Percentiles rank a stretch among this genome's conserved stretches.
Conservation (phyloP, 495 filamentous ascomycete genomes). For the Pyrenopolyporus hunteri region DNA sequence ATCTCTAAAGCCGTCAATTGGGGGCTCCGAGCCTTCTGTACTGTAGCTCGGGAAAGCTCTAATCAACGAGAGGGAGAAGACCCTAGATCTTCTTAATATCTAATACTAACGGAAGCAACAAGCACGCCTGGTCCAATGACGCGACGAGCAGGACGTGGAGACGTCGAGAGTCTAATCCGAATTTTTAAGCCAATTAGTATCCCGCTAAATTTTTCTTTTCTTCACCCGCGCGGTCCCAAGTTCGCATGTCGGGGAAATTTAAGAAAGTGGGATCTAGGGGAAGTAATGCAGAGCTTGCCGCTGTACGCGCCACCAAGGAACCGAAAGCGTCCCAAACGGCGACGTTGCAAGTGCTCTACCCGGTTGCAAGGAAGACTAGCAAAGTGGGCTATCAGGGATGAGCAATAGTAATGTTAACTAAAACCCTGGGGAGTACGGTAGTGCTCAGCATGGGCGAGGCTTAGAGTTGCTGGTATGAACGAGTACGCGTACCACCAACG, state of each 20-base stretch:
- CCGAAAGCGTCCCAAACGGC: constrained; percentile 1
- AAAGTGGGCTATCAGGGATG: constrained; percentile 1
- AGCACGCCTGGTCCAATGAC: constrained; percentile 9
- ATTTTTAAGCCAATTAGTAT: constrained; percentile 22
- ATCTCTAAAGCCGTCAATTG: constrained; percentile 32
- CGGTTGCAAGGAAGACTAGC: background rate
- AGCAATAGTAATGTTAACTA: constrained; percentile 5
- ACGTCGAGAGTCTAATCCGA: constrained; percentile 16
- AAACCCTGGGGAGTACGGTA: background rate
- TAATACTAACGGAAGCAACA: constrained; percentile 6
- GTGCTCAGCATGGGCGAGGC: constrained; percentile 1
- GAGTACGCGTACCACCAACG: constrained; percentile 8
- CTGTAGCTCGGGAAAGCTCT: constrained; percentile 17
- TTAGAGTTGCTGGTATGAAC: constrained; percentile 4
- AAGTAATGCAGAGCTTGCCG: constrained; percentile 17
- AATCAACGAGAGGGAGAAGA: constrained; percentile 13
- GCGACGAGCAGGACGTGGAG: constrained; percentile 21
- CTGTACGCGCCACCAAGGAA: constrained; percentile 24
- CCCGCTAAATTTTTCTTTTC: background rate
- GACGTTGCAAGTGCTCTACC: constrained; percentile 8
- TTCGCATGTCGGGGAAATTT: constrained; percentile 21
- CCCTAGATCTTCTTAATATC: constrained; percentile 27
- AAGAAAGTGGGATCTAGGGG: constrained; percentile 8
- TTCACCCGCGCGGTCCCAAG: background rate
- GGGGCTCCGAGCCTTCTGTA: background rate